Percentiles rank a stretch among this genome's conserved stretches.
These are phyloP conservation scores for Plasmodium falciparum DNA, from an alignment of 169 alveolate species.

Conservation along the genomic window DNA sequence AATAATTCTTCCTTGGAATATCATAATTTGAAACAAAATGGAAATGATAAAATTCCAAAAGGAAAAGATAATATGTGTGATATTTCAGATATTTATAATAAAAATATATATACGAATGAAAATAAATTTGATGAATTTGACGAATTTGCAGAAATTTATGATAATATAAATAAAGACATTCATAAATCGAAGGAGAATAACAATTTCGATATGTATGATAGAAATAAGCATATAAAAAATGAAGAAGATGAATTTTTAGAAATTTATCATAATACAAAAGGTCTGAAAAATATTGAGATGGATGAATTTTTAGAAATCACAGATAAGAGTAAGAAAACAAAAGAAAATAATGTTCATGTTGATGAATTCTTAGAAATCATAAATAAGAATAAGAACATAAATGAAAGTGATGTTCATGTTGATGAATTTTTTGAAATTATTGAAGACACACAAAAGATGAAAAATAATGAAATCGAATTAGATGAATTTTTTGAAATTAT, in stretches of 20 bases:
- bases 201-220: not conserved
- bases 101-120: constrained; percentile 17
- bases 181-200: not conserved
- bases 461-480: constrained; percentile 11
- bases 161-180: constrained; percentile 2
- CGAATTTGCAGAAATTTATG: constrained; percentile 42
- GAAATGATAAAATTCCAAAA: constrained; percentile 11
- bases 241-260: constrained; percentile 28
- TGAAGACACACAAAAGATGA: constrained; percentile 15
- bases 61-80: constrained; percentile 18
- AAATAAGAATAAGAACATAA: constrained; percentile 2
- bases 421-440: constrained; percentile 60
- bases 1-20: constrained; percentile 14
- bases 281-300: not conserved
- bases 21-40: constrained; percentile 26
- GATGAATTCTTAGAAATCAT: constrained; percentile 33
- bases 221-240: not conserved
- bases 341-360: not conserved
- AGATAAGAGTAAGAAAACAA: constrained; percentile 18
- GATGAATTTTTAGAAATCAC: constrained; percentile 54
- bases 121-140: constrained; percentile 13
- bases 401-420: not conserved
- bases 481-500: constrained; percentile 36
- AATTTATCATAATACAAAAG: constrained; percentile 10
- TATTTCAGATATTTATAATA: constrained; percentile 52